A percentile compares a stretch with the other conserved stretches of the same genome.
Conservation (phyloP, 768 basidiomycete species). For the Lactifluus pinguis region DNA sequence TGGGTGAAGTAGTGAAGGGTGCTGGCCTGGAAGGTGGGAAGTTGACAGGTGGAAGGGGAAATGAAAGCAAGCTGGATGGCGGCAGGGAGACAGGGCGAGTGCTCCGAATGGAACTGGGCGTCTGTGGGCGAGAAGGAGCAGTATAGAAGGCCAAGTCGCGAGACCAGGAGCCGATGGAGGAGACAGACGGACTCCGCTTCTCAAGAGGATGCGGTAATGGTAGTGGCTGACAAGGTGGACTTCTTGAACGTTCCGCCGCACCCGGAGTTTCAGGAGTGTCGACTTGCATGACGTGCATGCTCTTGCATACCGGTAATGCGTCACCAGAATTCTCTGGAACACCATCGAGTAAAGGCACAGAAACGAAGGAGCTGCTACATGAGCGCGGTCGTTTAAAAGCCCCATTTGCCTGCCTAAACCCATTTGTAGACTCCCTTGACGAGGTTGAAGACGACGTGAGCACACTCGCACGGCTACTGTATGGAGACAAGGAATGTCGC, state of each 20-base stretch:
- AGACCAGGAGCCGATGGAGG: constrained; percentile 11
- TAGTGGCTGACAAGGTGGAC: neutral
- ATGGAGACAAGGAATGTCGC: constrained; percentile 8
- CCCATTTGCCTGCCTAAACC: neutral
- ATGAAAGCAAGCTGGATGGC: neutral
- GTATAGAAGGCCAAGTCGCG: constrained; percentile 10
- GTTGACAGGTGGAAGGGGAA: neutral
- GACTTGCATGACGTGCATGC: constrained; percentile 14
- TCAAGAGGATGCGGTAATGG: neutral
- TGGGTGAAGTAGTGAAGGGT: constrained; percentile 7
- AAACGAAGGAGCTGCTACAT: constrained; percentile 13
- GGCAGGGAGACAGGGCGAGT: constrained; percentile 9
- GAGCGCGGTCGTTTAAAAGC: constrained; percentile 5
- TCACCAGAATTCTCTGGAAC: neutral
- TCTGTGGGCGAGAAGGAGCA: constrained; percentile 12
- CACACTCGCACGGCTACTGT: constrained; percentile 10
- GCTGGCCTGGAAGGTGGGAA: neutral
- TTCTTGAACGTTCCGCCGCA: neutral
- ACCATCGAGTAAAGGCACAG: constrained; percentile 3
- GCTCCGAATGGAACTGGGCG: constrained; percentile 10
- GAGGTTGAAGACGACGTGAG: constrained; percentile 16
- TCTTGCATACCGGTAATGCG: constrained; percentile 1
- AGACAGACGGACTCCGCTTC: constrained; percentile 7
- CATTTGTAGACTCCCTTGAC: constrained; percentile 1
- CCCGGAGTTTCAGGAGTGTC: constrained; percentile 2